Conservation (phyloP, 257 asterid genomes). For the Solanum etuberosum region DNA sequence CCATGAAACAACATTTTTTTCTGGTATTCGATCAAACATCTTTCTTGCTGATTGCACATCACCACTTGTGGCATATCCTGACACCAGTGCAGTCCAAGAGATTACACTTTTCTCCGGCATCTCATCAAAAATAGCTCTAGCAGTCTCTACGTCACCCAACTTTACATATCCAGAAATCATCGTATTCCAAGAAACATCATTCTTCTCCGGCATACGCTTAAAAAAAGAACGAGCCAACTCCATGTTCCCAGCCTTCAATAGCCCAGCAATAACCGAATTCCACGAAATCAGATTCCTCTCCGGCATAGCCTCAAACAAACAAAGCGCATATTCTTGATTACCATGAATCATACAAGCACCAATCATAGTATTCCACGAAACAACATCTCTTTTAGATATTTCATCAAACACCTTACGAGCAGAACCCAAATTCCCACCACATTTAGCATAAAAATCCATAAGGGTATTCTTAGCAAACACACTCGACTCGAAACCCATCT, state of each 20-base stretch:
- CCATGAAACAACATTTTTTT: constrained; percentile 42
- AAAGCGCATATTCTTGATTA: constrained; percentile 13
- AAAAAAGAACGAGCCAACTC: constrained; percentile 22
- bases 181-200: constrained; percentile 26
- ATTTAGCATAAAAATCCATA: constrained; percentile 31
- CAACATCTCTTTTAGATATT: constrained; percentile 27
- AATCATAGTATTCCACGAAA: constrained; percentile 32
- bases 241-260: constrained; percentile 21
- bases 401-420: constrained; percentile 22
- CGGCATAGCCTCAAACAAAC: constrained; percentile 32
- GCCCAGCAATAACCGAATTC: constrained; percentile 35
- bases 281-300: constrained; percentile 32
- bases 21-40: constrained; percentile 23
- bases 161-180: constrained; percentile 32
- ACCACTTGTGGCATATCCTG: constrained; percentile 29
- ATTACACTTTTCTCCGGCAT: constrained; percentile 38
- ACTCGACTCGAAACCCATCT: constrained; percentile 22
- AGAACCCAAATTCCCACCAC: constrained; percentile 17
- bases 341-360: constrained; percentile 22
- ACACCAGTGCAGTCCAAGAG: constrained; percentile 41
- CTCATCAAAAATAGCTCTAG: constrained; percentile 16
- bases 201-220: constrained; percentile 22
- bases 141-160: constrained; percentile 12
- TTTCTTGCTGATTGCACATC: constrained; percentile 23
- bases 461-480: constrained; percentile 30